Conservation (phyloP, 805 yeast genomes). For the Candida caryicola region DNA sequence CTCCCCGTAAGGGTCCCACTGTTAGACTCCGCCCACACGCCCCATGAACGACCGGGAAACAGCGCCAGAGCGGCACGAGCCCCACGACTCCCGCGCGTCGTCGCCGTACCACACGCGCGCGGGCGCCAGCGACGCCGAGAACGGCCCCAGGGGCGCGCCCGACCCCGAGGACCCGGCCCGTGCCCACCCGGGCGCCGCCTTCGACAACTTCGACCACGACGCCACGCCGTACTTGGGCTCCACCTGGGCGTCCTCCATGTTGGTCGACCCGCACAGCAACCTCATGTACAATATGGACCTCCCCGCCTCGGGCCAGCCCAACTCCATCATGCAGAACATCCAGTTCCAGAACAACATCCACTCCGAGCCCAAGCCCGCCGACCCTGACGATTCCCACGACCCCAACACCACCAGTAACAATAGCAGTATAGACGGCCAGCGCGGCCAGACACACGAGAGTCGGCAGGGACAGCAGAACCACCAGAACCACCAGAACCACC, state of each 20-base stretch:
- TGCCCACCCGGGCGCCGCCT: not conserved
- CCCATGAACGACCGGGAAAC: not conserved
- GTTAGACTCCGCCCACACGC: not conserved
- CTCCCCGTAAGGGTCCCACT: not conserved
- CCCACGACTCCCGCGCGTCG: too few relatives aligned
- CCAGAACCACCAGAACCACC: too few relatives aligned
- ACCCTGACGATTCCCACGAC: not conserved
- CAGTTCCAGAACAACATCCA: slow-evolving; percentile 31
- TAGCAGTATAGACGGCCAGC: too few relatives aligned
- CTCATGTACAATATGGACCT: slow-evolving; percentile 35
- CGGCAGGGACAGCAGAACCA: too few relatives aligned
- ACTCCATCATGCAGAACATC: slow-evolving; percentile 27
- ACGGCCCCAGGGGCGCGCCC: slow-evolving; percentile 4
- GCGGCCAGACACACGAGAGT: too few relatives aligned
- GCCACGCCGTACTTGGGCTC: slow-evolving; percentile 16
- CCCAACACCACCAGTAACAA: too few relatives aligned
- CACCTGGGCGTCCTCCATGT: slow-evolving; percentile 33
- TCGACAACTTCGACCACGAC: slow-evolving; percentile 6
- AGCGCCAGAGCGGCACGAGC: too few relatives aligned
- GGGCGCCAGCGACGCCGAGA: not conserved
- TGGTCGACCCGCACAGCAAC: slow-evolving; percentile 32
- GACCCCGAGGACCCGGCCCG: slow-evolving; percentile 5
- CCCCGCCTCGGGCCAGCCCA: slow-evolving; percentile 8
- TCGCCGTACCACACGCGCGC: too few relatives aligned
- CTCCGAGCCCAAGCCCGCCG: slow-evolving; percentile 2